Evolutionary conservation across 2,329 filamentous ascomycete species (phyloP).

Genomic region (Clarireedia paspali): DNA sequence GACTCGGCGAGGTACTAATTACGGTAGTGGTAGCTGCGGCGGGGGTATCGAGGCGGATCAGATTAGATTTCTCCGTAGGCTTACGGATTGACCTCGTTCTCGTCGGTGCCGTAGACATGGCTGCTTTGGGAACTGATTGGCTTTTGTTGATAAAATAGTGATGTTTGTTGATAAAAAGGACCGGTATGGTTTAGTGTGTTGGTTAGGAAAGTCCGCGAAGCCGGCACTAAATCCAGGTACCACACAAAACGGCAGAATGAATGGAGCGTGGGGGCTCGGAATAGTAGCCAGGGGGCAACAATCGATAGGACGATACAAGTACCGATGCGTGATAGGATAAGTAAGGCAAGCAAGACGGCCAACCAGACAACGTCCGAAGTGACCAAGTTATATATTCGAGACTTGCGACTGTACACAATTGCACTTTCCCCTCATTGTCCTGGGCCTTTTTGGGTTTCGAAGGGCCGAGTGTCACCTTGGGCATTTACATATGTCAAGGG

Average conservation of each 20-base stretch:
- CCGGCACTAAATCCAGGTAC: background rate
- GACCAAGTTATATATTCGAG: too few relatives aligned
- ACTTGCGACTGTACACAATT: too few relatives aligned
- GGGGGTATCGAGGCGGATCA: constrained; percentile 4
- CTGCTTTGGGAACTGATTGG: background rate
- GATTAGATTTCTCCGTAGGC: constrained; percentile 14
- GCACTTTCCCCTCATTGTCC: too few relatives aligned
- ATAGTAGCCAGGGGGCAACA: background rate
- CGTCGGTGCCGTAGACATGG: constrained; percentile 21
- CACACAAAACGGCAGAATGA: background rate
- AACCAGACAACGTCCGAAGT: too few relatives aligned
- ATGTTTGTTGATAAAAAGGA: background rate
- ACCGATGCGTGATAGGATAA: background rate
- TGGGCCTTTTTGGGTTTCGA: too few relatives aligned
- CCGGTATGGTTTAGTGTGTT: background rate
- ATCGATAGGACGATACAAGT: background rate
- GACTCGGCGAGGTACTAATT: constrained; percentile 22
- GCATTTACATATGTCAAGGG: too few relatives aligned
- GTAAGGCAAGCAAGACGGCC: too few relatives aligned
- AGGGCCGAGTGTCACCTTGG: too few relatives aligned
- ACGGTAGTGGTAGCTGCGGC: background rate
- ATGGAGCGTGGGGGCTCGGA: background rate
- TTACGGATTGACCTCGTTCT: constrained; percentile 25
- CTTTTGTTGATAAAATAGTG: background rate
- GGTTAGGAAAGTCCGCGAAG: background rate